Conservation (phyloP, 2,329 filamentous ascomycete species). For the Chaetomium sp. region DNA sequence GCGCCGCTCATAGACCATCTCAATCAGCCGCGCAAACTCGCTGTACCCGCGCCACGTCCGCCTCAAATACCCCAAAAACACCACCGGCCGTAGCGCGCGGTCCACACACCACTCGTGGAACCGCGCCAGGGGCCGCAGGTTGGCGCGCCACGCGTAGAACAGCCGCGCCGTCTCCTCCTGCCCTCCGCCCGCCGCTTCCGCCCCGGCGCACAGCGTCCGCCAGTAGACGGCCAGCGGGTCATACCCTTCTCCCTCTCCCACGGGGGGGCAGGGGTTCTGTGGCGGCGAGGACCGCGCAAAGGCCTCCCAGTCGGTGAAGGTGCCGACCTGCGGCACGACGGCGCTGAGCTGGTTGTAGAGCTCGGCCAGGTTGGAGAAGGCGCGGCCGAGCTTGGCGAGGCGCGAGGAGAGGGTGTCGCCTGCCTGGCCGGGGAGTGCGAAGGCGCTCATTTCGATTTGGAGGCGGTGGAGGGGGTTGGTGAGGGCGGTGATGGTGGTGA, state of each 20-base stretch:
- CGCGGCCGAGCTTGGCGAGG: neutral
- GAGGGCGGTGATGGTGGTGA: neutral
- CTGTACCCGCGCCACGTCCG: neutral
- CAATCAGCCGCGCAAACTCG: neutral
- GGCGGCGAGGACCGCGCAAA: neutral
- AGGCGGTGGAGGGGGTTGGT: neutral
- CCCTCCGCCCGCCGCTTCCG: neutral
- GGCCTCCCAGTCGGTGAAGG: neutral
- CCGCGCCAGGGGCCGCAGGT: neutral
- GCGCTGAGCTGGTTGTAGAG: neutral
- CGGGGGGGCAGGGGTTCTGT: neutral
- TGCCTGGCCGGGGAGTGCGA: neutral
- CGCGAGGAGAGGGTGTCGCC: neutral
- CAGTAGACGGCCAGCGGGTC: neutral
- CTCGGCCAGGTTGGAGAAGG: neutral
- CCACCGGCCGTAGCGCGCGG: neutral
- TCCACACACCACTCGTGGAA: neutral
- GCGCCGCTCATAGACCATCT: neutral
- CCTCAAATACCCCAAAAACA: neutral
- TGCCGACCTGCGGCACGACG: neutral
- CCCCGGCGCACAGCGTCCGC: neutral
- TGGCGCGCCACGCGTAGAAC: neutral
- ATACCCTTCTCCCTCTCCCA: neutral
- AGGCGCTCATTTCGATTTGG: neutral
- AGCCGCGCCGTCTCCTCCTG: neutral